Evolutionary conservation across 768 basidiomycete species (phyloP).

Genomic region (Tulasnella calospora): DNA sequence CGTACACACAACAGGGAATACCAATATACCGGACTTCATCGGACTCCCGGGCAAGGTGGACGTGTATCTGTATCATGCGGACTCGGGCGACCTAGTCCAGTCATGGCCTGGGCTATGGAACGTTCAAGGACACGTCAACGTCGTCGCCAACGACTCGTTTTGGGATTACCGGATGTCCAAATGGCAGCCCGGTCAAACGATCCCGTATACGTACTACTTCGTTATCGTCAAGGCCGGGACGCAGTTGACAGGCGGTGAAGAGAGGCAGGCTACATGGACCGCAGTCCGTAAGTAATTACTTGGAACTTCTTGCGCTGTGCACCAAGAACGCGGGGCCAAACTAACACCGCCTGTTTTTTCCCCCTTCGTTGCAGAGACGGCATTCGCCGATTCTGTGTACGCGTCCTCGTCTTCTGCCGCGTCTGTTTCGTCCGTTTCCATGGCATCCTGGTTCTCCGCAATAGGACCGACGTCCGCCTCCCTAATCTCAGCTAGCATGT

Average conservation of each 20-base stretch:
- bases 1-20: constrained; percentile 58
- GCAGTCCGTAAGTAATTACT: constrained; percentile 66
- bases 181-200: constrained; percentile 45
- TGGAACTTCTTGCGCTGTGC: background rate
- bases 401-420: constrained; percentile 41
- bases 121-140: constrained; percentile 49
- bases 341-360: constrained; percentile 3
- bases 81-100: constrained; percentile 51
- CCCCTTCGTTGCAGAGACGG: constrained; percentile 57
- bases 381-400: constrained; percentile 61
- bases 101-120: constrained; percentile 47
- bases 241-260: constrained; percentile 51
- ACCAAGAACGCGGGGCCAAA: background rate
- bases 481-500: constrained; percentile 32
- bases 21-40: constrained; percentile 54
- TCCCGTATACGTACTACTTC: constrained; percentile 71
- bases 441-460: constrained; percentile 28
- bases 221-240: constrained; percentile 58
- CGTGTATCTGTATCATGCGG: constrained; percentile 72
- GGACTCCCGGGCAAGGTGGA: constrained; percentile 60
- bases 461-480: constrained; percentile 27
- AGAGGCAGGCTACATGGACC: constrained; percentile 66
- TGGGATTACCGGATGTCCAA: constrained; percentile 52
- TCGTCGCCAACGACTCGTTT: constrained; percentile 70
- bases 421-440: constrained; percentile 40